phyloP scores from a whole-genome alignment of 1,139 yeast genomes.

The Geotrichum bryndzae region DNA sequence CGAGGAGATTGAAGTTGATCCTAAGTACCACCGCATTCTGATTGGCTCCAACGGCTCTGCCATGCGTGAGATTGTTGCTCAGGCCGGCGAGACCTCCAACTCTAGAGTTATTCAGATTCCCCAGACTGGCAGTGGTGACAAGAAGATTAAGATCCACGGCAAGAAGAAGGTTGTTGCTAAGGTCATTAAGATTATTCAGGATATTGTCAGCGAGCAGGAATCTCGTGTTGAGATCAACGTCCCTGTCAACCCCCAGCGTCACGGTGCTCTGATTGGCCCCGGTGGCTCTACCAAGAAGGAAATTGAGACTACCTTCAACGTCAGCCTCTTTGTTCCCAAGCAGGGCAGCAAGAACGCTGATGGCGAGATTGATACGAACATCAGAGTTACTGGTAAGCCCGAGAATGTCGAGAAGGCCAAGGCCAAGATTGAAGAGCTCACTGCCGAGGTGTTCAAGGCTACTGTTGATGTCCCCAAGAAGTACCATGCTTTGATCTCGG shows the following conservation, averaged over 20 bases:
- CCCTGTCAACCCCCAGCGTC: slow-evolving; percentile 67
- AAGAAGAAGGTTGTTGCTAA: slow-evolving; percentile 67
- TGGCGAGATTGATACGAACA: slow-evolving; percentile 35
- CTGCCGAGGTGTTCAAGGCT: slow-evolving; percentile 40
- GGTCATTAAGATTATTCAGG: slow-evolving; percentile 58
- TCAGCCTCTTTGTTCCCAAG: slow-evolving; percentile 61
- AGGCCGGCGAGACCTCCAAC: slow-evolving; percentile 58
- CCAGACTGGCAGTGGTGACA: slow-evolving; percentile 53
- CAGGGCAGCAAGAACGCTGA: slow-evolving; percentile 42
- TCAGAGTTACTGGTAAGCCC: slow-evolving; percentile 33
- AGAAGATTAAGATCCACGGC: slow-evolving; percentile 65
- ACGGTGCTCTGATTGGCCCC: slow-evolving; percentile 74
- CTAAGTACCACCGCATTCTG: slow-evolving; percentile 70
- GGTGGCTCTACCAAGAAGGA: slow-evolving; percentile 71
- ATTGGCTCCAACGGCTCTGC: slow-evolving; percentile 78
- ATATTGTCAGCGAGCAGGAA: slow-evolving; percentile 60
- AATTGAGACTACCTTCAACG: slow-evolving; percentile 64
- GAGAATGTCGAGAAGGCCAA: slow-evolving; percentile 35
- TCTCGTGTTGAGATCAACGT: slow-evolving; percentile 52
- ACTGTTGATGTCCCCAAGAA: slow-evolving; percentile 52
- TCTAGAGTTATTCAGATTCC: slow-evolving; percentile 70
- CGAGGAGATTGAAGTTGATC: slow-evolving; percentile 61
- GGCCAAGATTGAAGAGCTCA: slow-evolving; percentile 29
- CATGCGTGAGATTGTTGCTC: slow-evolving; percentile 65
- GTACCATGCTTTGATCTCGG: slow-evolving; percentile 58